Percentiles rank a stretch among this genome's conserved stretches.
phyloP scores from a whole-genome alignment of 1,284 basidiomycete genomes.

The Cutaneotrichosporon daszewskae region DNA sequence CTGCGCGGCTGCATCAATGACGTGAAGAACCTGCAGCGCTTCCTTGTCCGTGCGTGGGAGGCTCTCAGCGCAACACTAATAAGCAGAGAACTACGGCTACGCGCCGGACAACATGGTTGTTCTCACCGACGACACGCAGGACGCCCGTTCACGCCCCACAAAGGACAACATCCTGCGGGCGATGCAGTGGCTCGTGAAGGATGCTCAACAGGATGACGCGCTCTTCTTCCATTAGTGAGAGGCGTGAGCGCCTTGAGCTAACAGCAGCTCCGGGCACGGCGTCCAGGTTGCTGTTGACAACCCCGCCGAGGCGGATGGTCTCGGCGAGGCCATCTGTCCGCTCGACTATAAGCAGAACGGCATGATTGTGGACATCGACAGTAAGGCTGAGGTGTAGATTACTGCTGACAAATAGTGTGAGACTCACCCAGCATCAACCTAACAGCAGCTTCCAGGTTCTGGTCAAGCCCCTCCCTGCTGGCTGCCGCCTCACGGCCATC shows the following conservation, averaged over 20 bases:
- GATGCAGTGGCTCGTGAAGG: slow-evolving; percentile 81
- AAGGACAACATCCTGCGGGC: slow-evolving; percentile 74
- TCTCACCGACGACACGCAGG: slow-evolving; percentile 68
- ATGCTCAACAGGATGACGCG: slow-evolving; percentile 73
- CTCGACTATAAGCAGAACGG: slow-evolving; percentile 66
- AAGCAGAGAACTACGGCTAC: slow-evolving; percentile 58
- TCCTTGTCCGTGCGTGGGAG: slow-evolving; percentile 49
- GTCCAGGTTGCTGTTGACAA: slow-evolving; percentile 66
- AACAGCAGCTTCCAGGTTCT: slow-evolving; percentile 53
- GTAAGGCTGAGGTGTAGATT: slow-evolving; percentile 11
- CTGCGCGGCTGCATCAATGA: slow-evolving; percentile 85
- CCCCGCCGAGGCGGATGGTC: slow-evolving; percentile 51
- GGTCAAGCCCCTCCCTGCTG: slow-evolving; percentile 62
- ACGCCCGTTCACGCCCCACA: slow-evolving; percentile 65
- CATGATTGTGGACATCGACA: slow-evolving; percentile 66
- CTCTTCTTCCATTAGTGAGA: slow-evolving; percentile 73
- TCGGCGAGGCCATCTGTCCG: slow-evolving; percentile 68
- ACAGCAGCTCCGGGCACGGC: slow-evolving; percentile 61
- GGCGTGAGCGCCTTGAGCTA: neutral
- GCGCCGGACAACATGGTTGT: slow-evolving; percentile 76
- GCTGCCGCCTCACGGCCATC: slow-evolving; percentile 81
- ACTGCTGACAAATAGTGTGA: slow-evolving; percentile 8
- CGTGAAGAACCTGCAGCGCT: slow-evolving; percentile 66
- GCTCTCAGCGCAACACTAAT: neutral
- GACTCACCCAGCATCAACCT: slow-evolving; percentile 2